Base-by-base conservation (phyloP, 2,329 filamentous ascomycete genomes). In the Nothophoma quercina region DNA sequence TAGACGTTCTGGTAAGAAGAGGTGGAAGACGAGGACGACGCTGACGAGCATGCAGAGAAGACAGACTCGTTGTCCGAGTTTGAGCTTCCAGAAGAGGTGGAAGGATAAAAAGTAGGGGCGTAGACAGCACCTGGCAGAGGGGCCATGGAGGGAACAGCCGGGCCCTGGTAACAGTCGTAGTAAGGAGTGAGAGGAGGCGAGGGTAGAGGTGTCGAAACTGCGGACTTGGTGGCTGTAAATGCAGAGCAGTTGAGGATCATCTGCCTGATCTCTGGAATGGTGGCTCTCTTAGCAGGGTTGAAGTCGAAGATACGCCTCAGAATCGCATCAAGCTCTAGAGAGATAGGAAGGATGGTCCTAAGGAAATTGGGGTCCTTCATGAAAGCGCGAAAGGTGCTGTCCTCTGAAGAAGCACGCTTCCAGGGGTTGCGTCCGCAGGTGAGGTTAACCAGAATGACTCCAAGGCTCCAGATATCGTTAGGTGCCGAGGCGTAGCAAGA, bases 381-480 rank as follows among this genome's bases (percentile, higher is more conserved):
- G 78, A 90, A 98, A 47, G 93, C 93, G 69, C 89, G 86, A 83
- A 98, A 99, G 36, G 95, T 98, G 60, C 91, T 91, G 76, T 99
- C 95, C 75, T 96, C 91, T 64, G 86, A 81, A 10, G 92, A 96
- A 57, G 95, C 95, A 74, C 95, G 89, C 80, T 98, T 98, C 95
- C 95, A 99, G 54, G 95, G 95, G 78, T 99, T 99, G 74, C 95
- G 91, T 71, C 95, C 95, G 78, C 95, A 99, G 43, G 92, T 96
- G 63, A 99, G 83, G 80, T 99, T 99, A 67, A 99, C 92, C 56
- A 99, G 83, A 72, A 99, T 96, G 45, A 99, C 93, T 64, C 95
- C 95, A n/a, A 99, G 84, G 69, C 90, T 93, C 95, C 95, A 99
- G 65, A 98, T 87, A 76, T 99, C 95, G 79, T 98, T 99, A 51